Evolutionary conservation across 2,329 filamentous ascomycete genomes (phyloP).

Genomic region (Incumbomyces delicatus): DNA sequence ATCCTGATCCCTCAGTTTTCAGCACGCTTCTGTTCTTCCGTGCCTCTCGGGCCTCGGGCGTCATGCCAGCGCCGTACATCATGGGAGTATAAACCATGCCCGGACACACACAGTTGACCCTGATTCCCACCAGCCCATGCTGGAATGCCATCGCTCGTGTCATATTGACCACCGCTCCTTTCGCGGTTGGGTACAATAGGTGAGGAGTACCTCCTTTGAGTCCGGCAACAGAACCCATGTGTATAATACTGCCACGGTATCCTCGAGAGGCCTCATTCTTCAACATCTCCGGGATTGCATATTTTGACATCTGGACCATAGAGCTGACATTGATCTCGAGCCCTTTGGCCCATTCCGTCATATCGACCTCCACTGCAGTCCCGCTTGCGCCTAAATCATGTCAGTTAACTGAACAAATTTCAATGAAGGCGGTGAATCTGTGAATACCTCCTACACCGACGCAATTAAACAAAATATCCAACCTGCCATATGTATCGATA

Average conservation of each 20-base stretch:
- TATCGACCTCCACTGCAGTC: conserved; percentile 51
- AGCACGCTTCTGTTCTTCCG: conserved; percentile 41
- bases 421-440: neutral
- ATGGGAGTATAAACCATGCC: conserved; percentile 48
- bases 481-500: conserved; percentile 40
- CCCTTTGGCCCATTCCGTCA: conserved; percentile 46
- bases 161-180: conserved; percentile 48
- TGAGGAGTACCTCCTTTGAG: conserved; percentile 45
- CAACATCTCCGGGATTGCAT: conserved; percentile 51
- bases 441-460: conserved; percentile 47
- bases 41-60: conserved; percentile 39
- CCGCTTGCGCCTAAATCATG: conserved; percentile 39
- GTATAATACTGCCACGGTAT: conserved; percentile 46
- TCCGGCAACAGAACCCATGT: conserved; percentile 54
- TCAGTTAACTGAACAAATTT: neutral
- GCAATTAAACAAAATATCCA: conserved; percentile 57
- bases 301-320: conserved; percentile 57
- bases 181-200: conserved; percentile 44
- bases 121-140: conserved; percentile 41
- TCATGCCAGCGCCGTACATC: conserved; percentile 45
- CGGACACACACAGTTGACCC: conserved; percentile 48
- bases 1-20: conserved; percentile 45
- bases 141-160: conserved; percentile 48
- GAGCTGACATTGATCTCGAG: conserved; percentile 54
- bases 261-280: conserved; percentile 38